Evolutionary conservation across 148 eudicot species (phyloP), one percentile per base, ranked within the genome.

Genomic region (Arbutus unedo): DNA sequence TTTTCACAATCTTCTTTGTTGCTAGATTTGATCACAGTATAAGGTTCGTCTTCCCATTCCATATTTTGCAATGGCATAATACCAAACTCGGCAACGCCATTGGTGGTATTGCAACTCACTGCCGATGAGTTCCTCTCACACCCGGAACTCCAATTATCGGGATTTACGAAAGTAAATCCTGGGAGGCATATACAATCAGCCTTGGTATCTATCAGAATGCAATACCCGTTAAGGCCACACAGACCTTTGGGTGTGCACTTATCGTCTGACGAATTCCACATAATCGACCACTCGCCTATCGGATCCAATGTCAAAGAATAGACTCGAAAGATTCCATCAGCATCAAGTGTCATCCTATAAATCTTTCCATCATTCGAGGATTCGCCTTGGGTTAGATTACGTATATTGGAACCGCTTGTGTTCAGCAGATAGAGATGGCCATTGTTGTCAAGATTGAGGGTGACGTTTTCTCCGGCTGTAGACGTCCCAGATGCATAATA

Each of bases 371-470:
- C 45, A 14, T 10, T 62, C 1, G 45, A 1, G 45, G 21, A 16
- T 21, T 83, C 81, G 64, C 82, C 87, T 6, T 19, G 0, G 2
- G 87, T 83, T 72, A 85, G 0, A 80, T 86, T 89, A n/a, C 11
- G 45, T 10, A 86, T 59, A 11, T 10, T 55, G 47, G 21, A 8
- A 10, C 64, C 49, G 5, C 49, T 81, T 16, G 71, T 59, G 55
- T 86, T 88, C 13, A 84, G 31, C 84, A 86, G 45, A 60, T 86
- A 86, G 73, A 88, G 77, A 55, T 45, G 31, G 44, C 89, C 91
- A 75, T 72, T 31, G 15, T 43, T 53, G 4, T 82, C 86, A 3
- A 89, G 83, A 68, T 83, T 81, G 8, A 89, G 86, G 2, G 85
- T 54, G 31, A 85, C 79, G n/a, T 83, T 80, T 4, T 43, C 51